Base-by-base conservation (phyloP, 1,284 basidiomycete species). In the Melampsora abietis-canadensis region DNA sequence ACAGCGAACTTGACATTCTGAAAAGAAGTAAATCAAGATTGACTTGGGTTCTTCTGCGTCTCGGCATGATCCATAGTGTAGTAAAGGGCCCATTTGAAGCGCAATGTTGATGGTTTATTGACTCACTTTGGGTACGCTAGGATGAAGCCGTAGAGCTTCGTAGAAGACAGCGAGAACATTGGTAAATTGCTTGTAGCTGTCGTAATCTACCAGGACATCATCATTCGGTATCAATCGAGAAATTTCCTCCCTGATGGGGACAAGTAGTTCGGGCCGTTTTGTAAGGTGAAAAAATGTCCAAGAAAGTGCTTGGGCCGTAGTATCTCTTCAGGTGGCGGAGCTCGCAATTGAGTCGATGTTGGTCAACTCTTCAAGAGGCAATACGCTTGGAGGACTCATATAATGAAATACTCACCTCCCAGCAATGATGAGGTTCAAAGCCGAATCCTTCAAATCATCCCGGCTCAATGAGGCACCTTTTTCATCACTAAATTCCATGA, bases 361-460 rank as follows among this genome's bases (percentile, higher is more conserved):
- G 17, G 7, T 5, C 27, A 21, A 54, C 6, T 54, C 2, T 54
- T 54, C n/a, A 54, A 27, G 27, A 27, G 2, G 27, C 4, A 54
- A 54, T 7, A 54, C 27, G 51, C n/a, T n/a, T n/a, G 27, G 51
- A 54, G 27, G 10, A 54, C 51, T 21, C 51, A 8, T 19, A 61
- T 3, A 54, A 54, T 7, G 51, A 51, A 37, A 40, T 19, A 57
- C 64, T 61, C 37, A 75, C 65, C 77, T 76, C n/a, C 77, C 77
- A 17, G 77, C 77, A 27, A 78, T 74, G 27, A 78, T 70, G 48
- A 76, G 62, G 64, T 78, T 78, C n/a, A 78, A 31, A 46, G 76
- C 74, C 14, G 77, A 70, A 66, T 78, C 77, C 70, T 76, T 76
- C 47, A 78, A 75, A 68, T 78, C 74, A 64, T 69, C 66, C 57